phyloP scores from a whole-genome alignment of 2,329 filamentous ascomycete genomes.

The Pseudogymnoascus pannorum region DNA sequence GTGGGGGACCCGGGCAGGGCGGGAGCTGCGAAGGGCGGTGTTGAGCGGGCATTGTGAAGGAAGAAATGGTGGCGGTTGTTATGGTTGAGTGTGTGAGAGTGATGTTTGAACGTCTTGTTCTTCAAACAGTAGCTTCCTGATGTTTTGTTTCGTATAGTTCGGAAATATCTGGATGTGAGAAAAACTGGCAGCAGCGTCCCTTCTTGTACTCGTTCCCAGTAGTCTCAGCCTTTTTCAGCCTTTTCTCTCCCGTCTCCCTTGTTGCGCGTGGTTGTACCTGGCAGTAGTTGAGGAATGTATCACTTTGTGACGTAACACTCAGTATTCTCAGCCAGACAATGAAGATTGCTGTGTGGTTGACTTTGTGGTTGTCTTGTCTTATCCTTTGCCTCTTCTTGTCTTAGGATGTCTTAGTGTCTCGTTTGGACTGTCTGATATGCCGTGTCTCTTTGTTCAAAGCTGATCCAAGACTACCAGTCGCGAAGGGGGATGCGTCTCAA shows the following conservation, averaged over 20 bases:
- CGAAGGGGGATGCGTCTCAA: background rate
- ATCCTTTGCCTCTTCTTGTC: background rate
- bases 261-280: background rate
- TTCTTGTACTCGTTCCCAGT: background rate
- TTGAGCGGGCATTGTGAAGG: conserved; percentile 46
- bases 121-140: background rate
- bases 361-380: background rate
- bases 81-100: background rate
- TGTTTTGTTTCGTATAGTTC: background rate
- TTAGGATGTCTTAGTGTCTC: background rate
- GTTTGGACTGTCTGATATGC: background rate
- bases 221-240: background rate
- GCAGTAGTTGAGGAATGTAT: background rate
- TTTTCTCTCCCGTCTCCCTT: too few relatives aligned
- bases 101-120: background rate
- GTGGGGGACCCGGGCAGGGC: conserved; percentile 60
- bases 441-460: background rate
- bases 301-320: background rate
- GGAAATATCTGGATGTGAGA: background rate
- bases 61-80: background rate
- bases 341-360: background rate
- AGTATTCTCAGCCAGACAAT: background rate
- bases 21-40: conserved; percentile 55
- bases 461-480: background rate
- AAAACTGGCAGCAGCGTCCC: background rate